A percentile compares a stretch with the other conserved stretches of the same genome.
phyloP scores from a whole-genome alignment of 441 rosid species.

The Mallotus repandus region DNA sequence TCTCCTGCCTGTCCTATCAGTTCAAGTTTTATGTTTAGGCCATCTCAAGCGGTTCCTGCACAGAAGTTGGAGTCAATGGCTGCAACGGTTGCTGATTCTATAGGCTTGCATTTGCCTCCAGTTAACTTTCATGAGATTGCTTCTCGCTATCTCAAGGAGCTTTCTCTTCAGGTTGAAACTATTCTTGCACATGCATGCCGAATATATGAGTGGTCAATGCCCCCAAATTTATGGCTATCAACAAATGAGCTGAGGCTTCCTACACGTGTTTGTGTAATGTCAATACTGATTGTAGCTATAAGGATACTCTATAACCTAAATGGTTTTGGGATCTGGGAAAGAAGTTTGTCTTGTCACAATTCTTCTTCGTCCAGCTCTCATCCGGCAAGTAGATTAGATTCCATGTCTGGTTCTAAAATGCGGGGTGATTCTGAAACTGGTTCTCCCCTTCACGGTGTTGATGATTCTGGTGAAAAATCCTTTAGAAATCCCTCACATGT shows the following conservation, averaged over 20 bases:
- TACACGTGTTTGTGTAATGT: conserved; percentile 57
- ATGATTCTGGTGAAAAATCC: conserved; percentile 27
- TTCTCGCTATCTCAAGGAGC: conserved; percentile 45
- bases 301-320: conserved; percentile 56
- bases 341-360: conserved; percentile 30
- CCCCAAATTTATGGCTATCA: conserved; percentile 71
- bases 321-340: conserved; percentile 74
- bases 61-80: conserved; percentile 62
- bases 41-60: conserved; percentile 42
- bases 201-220: conserved; percentile 70
- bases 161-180: conserved; percentile 52
- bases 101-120: conserved; percentile 66
- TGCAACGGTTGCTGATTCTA: conserved; percentile 52
- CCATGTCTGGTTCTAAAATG: conserved; percentile 11
- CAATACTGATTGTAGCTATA: conserved; percentile 57
- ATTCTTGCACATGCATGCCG: conserved; percentile 55
- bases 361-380: conserved; percentile 18
- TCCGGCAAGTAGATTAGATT: conserved; percentile 18
- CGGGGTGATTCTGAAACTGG: conserved; percentile 22
- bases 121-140: conserved; percentile 65
- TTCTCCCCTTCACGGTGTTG: conserved; percentile 21
- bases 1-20: conserved; percentile 62
- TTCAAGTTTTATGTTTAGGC: conserved; percentile 59
- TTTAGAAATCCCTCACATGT: conserved; percentile 17
- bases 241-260: conserved; percentile 59